These are phyloP conservation scores for Paecilomyces niveus DNA, from an alignment of 2,329 filamentous ascomycete genomes.

Conservation along the genomic window DNA sequence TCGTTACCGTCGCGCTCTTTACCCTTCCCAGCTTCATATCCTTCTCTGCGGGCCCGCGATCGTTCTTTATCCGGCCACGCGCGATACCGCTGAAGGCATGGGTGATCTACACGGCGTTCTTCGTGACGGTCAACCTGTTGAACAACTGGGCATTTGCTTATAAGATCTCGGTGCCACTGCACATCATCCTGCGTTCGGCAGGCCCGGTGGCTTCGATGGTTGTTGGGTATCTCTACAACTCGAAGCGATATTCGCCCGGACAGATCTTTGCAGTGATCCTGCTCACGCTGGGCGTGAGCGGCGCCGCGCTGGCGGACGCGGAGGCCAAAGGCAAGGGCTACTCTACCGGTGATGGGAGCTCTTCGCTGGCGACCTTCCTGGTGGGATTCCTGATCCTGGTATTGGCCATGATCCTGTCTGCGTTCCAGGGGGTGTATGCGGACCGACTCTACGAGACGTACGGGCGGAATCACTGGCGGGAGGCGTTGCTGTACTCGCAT, in stretches of 20 bases:
- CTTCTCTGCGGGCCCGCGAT: conserved; percentile 48
- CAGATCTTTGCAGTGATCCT: conserved; percentile 77
- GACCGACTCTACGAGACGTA: conserved; percentile 82
- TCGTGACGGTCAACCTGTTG: conserved; percentile 87
- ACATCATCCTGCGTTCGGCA: conserved; percentile 92
- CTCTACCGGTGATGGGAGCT: conserved; percentile 15
- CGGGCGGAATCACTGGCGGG: conserved; percentile 77
- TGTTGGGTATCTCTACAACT: conserved; percentile 76
- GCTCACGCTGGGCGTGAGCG: conserved; percentile 77
- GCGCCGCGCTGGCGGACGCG: conserved; percentile 85
- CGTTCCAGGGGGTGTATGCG: conserved; percentile 91
- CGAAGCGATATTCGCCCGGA: conserved; percentile 68
- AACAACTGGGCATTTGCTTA: conserved; percentile 99
- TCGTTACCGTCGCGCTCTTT: conserved; percentile 71
- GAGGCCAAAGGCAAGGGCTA: conserved; percentile 72
- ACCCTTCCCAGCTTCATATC: conserved; percentile 73
- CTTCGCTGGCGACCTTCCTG: conserved; percentile 37
- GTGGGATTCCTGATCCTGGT: conserved; percentile 76
- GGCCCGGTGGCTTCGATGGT: conserved; percentile 93
- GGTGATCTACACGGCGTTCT: conserved; percentile 81
- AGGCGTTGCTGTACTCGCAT: conserved; percentile 91
- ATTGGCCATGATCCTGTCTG: conserved; percentile 79
- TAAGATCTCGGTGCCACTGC: conserved; percentile 89
- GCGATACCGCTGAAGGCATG: conserved; percentile 78
- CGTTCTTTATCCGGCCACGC: conserved; percentile 68